A percentile compares a stretch with the other conserved stretches of the same genome.
These are phyloP conservation scores for Phytophthora foliorum DNA, from an alignment of 352 stramenopile species.

Conservation along the genomic window DNA sequence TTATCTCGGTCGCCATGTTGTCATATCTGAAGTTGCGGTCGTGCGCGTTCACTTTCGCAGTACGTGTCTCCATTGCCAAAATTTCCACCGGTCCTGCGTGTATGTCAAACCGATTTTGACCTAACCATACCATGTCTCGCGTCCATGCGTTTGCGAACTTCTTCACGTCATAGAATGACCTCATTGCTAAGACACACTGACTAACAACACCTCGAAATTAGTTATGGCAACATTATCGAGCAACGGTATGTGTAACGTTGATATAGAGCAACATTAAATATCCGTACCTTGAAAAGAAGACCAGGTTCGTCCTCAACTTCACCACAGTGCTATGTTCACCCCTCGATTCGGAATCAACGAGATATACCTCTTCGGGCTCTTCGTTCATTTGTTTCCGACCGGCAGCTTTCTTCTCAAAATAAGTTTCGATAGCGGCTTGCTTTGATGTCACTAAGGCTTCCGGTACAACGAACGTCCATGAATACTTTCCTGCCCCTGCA, in stretches of 20 bases:
- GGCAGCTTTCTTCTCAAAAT: not conserved
- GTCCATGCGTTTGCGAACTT: not conserved
- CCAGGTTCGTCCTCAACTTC: conserved; percentile 1
- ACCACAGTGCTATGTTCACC: not conserved
- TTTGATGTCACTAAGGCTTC: not conserved
- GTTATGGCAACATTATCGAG: not conserved
- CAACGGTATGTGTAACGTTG: not conserved
- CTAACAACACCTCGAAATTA: not conserved
- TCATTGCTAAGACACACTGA: not conserved
- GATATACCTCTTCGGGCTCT: not conserved
- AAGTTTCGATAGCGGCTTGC: not conserved
- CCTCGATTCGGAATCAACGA: not conserved
- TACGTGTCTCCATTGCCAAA: not conserved
- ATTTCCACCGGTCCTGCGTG: not conserved
- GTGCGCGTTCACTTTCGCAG: not conserved
- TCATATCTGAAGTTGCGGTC: conserved; percentile 1
- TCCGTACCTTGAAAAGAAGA: not conserved
- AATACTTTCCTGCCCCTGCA: not conserved
- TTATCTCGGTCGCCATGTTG: not conserved
- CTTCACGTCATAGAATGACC: not conserved
- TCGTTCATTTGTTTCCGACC: not conserved
- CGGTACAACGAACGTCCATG: not conserved
- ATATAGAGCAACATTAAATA: not conserved
- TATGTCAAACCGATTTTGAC: not conserved
- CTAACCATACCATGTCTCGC: not conserved